Evolutionary conservation across 2,329 filamentous ascomycete genomes (phyloP).

Genomic region (Madurella mycetomatis): DNA sequence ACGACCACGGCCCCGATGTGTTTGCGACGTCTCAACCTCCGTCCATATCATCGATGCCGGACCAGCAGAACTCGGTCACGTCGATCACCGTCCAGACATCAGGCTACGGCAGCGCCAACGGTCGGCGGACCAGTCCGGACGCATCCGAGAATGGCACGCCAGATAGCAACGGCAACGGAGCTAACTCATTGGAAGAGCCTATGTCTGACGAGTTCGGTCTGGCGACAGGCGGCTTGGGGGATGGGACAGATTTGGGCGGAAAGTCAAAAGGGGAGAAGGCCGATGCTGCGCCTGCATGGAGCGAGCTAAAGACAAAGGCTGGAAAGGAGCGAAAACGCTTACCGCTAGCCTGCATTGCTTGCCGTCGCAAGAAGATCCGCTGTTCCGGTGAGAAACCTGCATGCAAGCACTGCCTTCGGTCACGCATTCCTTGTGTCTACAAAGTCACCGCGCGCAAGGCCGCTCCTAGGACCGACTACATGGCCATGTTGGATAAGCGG

Average conservation of each 20-base stretch:
- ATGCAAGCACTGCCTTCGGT: slow-evolving; percentile 92
- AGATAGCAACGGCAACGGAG: slow-evolving; percentile 40
- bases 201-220: slow-evolving; percentile 57
- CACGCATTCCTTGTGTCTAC: slow-evolving; percentile 93
- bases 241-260: slow-evolving; percentile 50
- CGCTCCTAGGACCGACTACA: slow-evolving; percentile 92
- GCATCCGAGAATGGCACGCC: slow-evolving; percentile 44
- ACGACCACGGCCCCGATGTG: slow-evolving; percentile 31
- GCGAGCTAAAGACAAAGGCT: slow-evolving; percentile 81
- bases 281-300: slow-evolving; percentile 65
- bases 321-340: slow-evolving; percentile 93
- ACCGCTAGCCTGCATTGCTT: slow-evolving; percentile 91
- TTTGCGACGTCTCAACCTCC: slow-evolving; percentile 30
- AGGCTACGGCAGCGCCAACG: slow-evolving; percentile 30
- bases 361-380: slow-evolving; percentile 92
- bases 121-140: slow-evolving; percentile 32
- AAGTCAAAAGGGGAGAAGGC: slow-evolving; percentile 55
- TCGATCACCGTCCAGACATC: slow-evolving; percentile 36
- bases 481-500: slow-evolving; percentile 97
- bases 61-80: slow-evolving; percentile 34
- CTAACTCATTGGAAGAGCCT: slow-evolving; percentile 49
- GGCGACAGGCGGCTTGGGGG: slow-evolving; percentile 41
- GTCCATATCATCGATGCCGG: slow-evolving; percentile 35
- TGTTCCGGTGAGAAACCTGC: slow-evolving; percentile 97
- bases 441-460: slow-evolving; percentile 94